Evolutionary conservation across 2,329 filamentous ascomycete genomes (phyloP), one percentile per base, ranked within the genome.

Genomic region (Cordyceps cateniannulata): DNA sequence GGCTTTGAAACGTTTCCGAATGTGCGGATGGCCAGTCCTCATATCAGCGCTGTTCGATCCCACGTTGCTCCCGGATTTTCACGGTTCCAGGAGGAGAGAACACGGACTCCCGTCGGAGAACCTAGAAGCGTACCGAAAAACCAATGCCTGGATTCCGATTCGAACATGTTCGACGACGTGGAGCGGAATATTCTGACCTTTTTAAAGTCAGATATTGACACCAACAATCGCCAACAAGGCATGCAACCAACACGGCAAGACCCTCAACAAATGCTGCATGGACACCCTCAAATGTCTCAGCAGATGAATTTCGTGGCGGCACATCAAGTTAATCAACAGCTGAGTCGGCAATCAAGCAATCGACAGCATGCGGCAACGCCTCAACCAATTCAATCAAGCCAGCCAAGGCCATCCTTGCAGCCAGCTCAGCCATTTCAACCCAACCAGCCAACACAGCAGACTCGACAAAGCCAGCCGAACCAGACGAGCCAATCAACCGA

Each of bases 1-100:
- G 62, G 69, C 22, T 75, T 71, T 63, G 69, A 68, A 16, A 68
- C 66, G 38, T 74, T 72, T 47, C 71, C 73, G 51, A 69, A 72
- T 51, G 62, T 67, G 25, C 64, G 66, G 20, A 63, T 71, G 14
- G 64, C 69, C 12, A 73, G 69, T 57, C 69, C 72, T 2, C 65
- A 66, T 22, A 57, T 65, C 32, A 67, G 64, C 29, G 40, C 60
- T 69, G 9, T 69, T 42, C 35, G 47, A 10, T 45, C 56, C 4
- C 47, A 51, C 22, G 35, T 51, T 18, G 24, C 18, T 32, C 48
- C 47, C 9, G 48, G 35, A 69, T 4, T 68, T 4, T 20, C 55
- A 9, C 55, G 42, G 8, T 58, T 50, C 27, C 6, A 32, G 3
- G 55, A 27, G 6, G 47, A 58, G 35, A 59, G 56, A 51, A 20